These are phyloP conservation scores for Colletotrichum falcatum DNA, from an alignment of 2,329 filamentous ascomycete species.

Conservation along the genomic window DNA sequence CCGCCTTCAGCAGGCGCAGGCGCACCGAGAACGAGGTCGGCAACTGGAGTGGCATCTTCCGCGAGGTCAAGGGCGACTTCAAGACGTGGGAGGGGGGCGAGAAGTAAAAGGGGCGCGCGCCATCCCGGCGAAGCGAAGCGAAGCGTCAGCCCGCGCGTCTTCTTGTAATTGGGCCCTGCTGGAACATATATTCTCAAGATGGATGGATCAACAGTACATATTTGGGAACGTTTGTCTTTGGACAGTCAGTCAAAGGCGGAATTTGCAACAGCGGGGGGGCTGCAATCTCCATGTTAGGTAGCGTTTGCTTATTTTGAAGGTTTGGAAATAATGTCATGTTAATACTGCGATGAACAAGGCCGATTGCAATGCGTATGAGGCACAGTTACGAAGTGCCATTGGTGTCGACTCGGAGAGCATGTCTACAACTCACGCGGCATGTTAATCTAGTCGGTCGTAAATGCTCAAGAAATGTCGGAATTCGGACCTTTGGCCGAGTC, in stretches of 20 bases:
- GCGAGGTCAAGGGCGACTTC: slow-evolving; percentile 43
- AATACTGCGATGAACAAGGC: too few species aligned
- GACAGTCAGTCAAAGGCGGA: too few species aligned
- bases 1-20: slow-evolving; percentile 41
- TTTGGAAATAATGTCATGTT: background rate
- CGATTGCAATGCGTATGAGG: too few species aligned
- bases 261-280: background rate
- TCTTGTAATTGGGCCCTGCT: background rate
- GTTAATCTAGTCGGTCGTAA: background rate
- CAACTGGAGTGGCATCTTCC: slow-evolving; percentile 43
- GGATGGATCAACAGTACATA: slow-evolving; percentile 13
- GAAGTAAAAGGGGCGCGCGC: slow-evolving; percentile 17
- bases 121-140: too few species aligned
- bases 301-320: background rate
- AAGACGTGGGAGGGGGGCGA: slow-evolving; percentile 36
- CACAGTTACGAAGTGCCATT: too few species aligned
- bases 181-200: background rate
- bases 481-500: background rate
- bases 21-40: slow-evolving; percentile 42
- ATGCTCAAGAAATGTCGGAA: background rate
- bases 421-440: background rate
- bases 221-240: background rate
- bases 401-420: too few species aligned
- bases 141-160: too few species aligned
- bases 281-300: background rate